A percentile compares a stretch with the other conserved stretches of the same genome.
phyloP scores from a whole-genome alignment of 306 rosid genomes.

The Vigna trinervia region DNA sequence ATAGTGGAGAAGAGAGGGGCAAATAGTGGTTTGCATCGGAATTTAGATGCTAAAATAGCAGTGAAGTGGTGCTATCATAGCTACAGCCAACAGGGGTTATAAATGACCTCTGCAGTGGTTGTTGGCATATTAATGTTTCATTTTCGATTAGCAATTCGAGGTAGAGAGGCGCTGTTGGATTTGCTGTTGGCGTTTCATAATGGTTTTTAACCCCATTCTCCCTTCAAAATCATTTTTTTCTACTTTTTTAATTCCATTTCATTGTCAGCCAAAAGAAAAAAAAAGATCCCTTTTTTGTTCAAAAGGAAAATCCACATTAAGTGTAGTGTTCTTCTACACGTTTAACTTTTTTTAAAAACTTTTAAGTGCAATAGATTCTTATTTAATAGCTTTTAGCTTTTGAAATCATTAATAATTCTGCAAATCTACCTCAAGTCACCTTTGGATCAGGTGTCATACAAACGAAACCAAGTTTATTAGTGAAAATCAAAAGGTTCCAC shows the following conservation, averaged over 20 bases:
- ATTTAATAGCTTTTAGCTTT: too few species aligned
- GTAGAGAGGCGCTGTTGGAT: conserved; percentile 33
- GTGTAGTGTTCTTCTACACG: too few species aligned
- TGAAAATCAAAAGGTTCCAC: too few species aligned
- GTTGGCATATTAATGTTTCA: conserved; percentile 49
- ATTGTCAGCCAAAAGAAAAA: neutral
- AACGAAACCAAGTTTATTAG: too few species aligned
- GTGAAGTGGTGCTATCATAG: conserved; percentile 49
- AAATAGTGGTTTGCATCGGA: conserved; percentile 40
- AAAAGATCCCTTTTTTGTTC: neutral
- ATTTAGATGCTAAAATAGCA: conserved; percentile 32
- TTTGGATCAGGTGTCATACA: too few species aligned
- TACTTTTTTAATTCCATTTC: neutral
- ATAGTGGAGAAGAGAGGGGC: conserved; percentile 12
- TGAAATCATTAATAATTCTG: neutral
- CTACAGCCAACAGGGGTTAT: conserved; percentile 11
- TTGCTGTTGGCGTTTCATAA: neutral
- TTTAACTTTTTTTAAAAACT: too few species aligned
- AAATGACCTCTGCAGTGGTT: conserved; percentile 47
- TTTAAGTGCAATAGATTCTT: too few species aligned
- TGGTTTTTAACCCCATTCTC: conserved; percentile 12
- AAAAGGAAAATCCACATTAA: neutral
- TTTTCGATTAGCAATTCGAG: conserved; percentile 43
- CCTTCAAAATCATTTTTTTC: neutral
- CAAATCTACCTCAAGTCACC: neutral